Conservation (phyloP, 148 eudicot species). For the Silene conica region DNA sequence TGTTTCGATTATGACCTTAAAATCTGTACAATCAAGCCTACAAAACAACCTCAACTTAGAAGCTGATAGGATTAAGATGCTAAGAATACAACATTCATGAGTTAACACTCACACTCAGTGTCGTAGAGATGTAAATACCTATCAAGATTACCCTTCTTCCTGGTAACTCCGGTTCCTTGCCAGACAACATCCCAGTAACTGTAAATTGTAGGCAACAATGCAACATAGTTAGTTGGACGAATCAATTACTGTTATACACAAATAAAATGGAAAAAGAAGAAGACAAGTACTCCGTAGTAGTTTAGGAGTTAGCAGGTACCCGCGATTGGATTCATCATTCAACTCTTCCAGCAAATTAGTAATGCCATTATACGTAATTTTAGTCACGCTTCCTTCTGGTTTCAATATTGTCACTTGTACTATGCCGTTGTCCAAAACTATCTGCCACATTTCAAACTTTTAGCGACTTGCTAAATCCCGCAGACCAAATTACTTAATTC, state of each 20-base stretch:
- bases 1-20: slow-evolving; percentile 48
- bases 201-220: slow-evolving; percentile 8
- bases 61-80: background rate
- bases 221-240: no score
- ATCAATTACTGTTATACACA: no score
- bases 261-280: background rate
- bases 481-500: no score
- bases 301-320: slow-evolving; percentile 45
- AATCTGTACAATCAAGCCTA: slow-evolving; percentile 59
- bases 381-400: slow-evolving; percentile 56
- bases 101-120: no score
- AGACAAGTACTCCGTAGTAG: background rate
- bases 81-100: background rate
- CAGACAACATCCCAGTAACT: slow-evolving; percentile 90
- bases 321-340: slow-evolving; percentile 50
- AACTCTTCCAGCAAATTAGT: slow-evolving; percentile 54
- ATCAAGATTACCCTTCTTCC: slow-evolving; percentile 71
- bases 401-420: slow-evolving; percentile 42
- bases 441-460: slow-evolving; percentile 39
- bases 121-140: slow-evolving; percentile 16
- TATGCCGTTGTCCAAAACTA: slow-evolving; percentile 63
- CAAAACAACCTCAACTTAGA: background rate
- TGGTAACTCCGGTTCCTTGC: slow-evolving; percentile 52
- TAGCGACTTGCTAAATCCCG: no score
- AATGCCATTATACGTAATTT: slow-evolving; percentile 54